Conservation (phyloP, 257 asterid genomes). For the Euphrasia confusa region DNA sequence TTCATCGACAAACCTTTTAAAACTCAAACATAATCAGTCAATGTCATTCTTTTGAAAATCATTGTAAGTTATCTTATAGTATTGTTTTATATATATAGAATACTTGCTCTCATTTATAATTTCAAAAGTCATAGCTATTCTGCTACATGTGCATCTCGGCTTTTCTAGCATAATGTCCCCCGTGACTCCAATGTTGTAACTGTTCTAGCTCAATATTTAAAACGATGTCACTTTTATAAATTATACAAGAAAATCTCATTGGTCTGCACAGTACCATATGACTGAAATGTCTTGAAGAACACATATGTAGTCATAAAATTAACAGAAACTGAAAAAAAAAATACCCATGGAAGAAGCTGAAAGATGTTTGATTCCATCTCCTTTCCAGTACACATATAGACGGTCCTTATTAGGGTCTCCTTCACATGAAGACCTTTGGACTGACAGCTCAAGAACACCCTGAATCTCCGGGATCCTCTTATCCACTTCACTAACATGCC, state of each 20-base stretch:
- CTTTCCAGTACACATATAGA: slow-evolving; percentile 68
- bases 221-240: not conserved
- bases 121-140: slow-evolving; percentile 3
- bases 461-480: slow-evolving; percentile 87
- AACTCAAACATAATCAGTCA: slow-evolving; percentile 5
- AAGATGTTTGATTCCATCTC: slow-evolving; percentile 34
- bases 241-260: slow-evolving; percentile 1
- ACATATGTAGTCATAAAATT: slow-evolving; percentile 3
- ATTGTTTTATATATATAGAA: not conserved
- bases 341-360: slow-evolving; percentile 60
- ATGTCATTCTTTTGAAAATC: slow-evolving; percentile 9
- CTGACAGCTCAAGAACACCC: slow-evolving; percentile 82
- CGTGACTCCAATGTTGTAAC: not conserved
- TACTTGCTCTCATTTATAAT: not conserved
- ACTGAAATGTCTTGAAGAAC: slow-evolving; percentile 5
- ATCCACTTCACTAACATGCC: slow-evolving; percentile 70
- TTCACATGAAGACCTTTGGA: slow-evolving; percentile 96
- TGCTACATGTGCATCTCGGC: slow-evolving; percentile 3
- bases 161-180: not conserved
- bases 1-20: slow-evolving; percentile 7
- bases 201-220: not conserved
- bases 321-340: slow-evolving; percentile 20
- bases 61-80: not conserved
- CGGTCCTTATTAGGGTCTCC: slow-evolving; percentile 74
- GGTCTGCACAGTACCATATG: not conserved